phyloP scores from a whole-genome alignment of 2,329 filamentous ascomycete genomes.

The Zymoseptoria tritici region DNA sequence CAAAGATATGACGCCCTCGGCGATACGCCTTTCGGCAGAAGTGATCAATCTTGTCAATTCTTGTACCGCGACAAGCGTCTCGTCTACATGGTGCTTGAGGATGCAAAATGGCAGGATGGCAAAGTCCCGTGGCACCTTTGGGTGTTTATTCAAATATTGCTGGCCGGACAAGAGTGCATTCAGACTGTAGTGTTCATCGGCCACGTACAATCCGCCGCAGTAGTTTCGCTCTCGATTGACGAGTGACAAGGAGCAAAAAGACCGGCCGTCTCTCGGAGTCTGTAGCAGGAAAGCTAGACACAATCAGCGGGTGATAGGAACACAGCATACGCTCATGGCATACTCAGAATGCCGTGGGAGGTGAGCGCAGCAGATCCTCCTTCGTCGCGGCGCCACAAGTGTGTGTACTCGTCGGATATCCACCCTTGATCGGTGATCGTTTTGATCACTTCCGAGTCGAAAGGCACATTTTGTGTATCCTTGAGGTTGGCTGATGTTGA shows the following conservation, averaged over 20 bases:
- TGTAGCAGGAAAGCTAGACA: constrained; percentile 26
- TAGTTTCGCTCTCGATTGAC: constrained; percentile 27
- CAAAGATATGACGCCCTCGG: constrained; percentile 26
- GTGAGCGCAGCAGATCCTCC: constrained; percentile 27
- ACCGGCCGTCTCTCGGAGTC: constrained; percentile 27
- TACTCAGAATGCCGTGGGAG: constrained; percentile 27
- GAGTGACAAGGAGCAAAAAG: constrained; percentile 29
- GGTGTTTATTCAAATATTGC: constrained; percentile 27
- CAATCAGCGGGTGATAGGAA: neutral
- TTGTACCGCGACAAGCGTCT: constrained; percentile 25
- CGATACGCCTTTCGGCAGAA: constrained; percentile 26
- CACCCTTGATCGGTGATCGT: constrained; percentile 25
- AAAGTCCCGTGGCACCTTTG: constrained; percentile 29
- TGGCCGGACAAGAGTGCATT: constrained; percentile 22
- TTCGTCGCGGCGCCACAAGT: constrained; percentile 29
- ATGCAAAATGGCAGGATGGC: constrained; percentile 28
- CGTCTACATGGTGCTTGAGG: constrained; percentile 26
- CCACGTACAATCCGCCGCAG: constrained; percentile 27
- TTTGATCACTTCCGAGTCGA: constrained; percentile 19
- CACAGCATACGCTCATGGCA: neutral
- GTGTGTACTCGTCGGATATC: constrained; percentile 28
- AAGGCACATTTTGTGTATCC: constrained; percentile 22
- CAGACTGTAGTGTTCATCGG: constrained; percentile 24
- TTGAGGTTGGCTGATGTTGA: constrained; percentile 25
- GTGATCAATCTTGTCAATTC: constrained; percentile 25